Evolutionary conservation across 1,284 basidiomycete genomes (phyloP).

Genomic region (Trametes polyzona): DNA sequence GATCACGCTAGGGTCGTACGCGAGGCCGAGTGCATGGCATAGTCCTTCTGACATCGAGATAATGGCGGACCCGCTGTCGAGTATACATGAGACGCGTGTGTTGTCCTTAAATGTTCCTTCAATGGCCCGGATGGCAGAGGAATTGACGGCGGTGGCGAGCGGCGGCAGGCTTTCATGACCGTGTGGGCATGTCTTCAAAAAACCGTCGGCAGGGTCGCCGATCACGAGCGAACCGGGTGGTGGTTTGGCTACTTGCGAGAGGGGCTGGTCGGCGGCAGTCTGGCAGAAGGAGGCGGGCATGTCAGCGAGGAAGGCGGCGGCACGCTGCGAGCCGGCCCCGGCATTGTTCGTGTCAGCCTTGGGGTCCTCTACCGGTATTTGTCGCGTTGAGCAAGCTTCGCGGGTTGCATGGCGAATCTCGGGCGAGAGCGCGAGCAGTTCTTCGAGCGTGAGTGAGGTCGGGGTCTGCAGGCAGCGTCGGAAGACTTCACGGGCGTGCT

Average conservation of each 20-base stretch:
- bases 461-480: constrained; percentile 11
- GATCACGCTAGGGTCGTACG: constrained; percentile 24
- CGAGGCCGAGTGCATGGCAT: constrained; percentile 16
- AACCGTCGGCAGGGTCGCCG: background rate
- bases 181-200: background rate
- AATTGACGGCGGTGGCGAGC: background rate
- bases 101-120: constrained; percentile 9
- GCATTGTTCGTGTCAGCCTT: background rate
- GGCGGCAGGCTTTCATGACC: background rate
- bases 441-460: constrained; percentile 13
- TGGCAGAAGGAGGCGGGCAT: background rate
- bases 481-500: constrained; percentile 11
- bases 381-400: constrained; percentile 1
- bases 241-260: background rate
- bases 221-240: background rate
- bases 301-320: background rate
- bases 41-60: constrained; percentile 31
- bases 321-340: background rate
- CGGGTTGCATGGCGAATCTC: constrained; percentile 11
- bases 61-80: too few species aligned
- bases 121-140: constrained; percentile 13
- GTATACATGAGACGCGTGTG: constrained; percentile 14
- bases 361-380: background rate
- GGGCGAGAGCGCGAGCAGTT: constrained; percentile 16
- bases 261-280: background rate